Percentiles rank a stretch among this genome's conserved stretches.
phyloP scores from a whole-genome alignment of 495 filamentous ascomycete species.

The Neurospora cerealis region DNA sequence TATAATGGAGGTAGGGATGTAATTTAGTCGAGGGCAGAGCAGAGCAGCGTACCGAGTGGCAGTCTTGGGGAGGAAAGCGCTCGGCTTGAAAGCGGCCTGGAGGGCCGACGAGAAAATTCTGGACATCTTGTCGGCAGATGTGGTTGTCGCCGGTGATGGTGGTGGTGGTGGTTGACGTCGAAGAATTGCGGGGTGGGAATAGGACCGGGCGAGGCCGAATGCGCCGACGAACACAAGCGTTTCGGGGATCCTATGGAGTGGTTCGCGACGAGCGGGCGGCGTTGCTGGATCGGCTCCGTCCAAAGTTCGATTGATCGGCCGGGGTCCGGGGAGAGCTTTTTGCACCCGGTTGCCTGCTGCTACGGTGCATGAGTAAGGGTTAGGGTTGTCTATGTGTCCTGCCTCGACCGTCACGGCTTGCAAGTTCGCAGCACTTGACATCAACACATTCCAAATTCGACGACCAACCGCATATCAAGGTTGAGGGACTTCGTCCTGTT shows the following conservation, averaged over 20 bases:
- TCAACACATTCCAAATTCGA: neutral
- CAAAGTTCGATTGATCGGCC: neutral
- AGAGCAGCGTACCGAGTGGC: slow-evolving; percentile 7
- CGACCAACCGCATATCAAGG: neutral
- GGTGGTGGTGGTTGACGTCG: neutral
- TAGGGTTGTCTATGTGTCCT: neutral
- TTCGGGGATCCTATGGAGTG: neutral
- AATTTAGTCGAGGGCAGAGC: neutral
- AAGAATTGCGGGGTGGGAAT: neutral
- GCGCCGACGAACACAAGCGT: neutral
- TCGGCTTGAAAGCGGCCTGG: slow-evolving; percentile 12
- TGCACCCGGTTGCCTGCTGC: neutral
- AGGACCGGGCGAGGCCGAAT: neutral
- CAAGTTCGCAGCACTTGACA: neutral
- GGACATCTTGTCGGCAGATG: neutral
- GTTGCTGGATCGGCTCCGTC: neutral
- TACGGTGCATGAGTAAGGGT: neutral
- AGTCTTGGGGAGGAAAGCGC: neutral
- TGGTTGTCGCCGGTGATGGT: neutral
- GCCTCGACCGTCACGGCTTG: neutral
- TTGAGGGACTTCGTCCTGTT: neutral
- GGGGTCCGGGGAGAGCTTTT: neutral
- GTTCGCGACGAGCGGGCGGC: neutral
- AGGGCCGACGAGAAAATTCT: slow-evolving; percentile 7
- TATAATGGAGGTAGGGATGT: neutral